Percentiles rank a stretch among this genome's conserved stretches.
These are phyloP conservation scores for Coniochaeta sp. DNA, from an alignment of 2,329 filamentous ascomycete species.

Conservation along the genomic window DNA sequence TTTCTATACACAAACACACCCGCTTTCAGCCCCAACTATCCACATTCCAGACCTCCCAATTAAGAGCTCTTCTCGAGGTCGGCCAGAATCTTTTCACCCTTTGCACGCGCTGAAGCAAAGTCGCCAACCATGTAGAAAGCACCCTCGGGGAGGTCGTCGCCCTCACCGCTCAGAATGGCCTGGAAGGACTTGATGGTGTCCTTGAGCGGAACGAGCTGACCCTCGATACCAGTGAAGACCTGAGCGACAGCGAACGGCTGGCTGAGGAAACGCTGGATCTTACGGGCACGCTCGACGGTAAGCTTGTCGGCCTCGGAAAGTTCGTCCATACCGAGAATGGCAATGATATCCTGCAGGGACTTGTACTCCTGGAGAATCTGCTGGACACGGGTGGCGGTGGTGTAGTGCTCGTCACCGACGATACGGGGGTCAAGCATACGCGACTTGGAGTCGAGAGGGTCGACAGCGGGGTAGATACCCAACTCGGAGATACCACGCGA, in stretches of 20 bases:
- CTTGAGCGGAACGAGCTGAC: constrained; percentile 95
- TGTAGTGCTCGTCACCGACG: constrained; percentile 96
- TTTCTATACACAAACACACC: constrained; percentile 49
- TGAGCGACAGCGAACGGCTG: constrained; percentile 90
- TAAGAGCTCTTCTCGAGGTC: constrained; percentile 62
- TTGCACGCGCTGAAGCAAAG: constrained; percentile 82
- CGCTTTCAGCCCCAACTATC: constrained; percentile 19
- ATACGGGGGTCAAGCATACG: constrained; percentile 99
- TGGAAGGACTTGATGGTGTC: constrained; percentile 97
- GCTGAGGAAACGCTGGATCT: constrained; percentile 99
- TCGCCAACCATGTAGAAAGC: constrained; percentile 98
- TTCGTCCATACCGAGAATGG: constrained; percentile 99
- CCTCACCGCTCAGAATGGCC: constrained; percentile 90
- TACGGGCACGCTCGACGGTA: constrained; percentile 99
- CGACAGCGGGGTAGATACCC: constrained; percentile 99
- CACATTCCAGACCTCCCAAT: constrained; percentile 23
- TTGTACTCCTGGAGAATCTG: constrained; percentile 99
- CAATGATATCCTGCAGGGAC: constrained; percentile 99
- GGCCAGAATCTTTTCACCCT: constrained; percentile 99
- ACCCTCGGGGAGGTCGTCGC: constrained; percentile 91
- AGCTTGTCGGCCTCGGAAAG: constrained; percentile 98
- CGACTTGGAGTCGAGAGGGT: constrained; percentile 98
- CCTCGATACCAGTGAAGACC: constrained; percentile 90
- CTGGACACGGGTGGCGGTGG: constrained; percentile 89
- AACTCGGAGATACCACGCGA: constrained; percentile 99